Conservation (phyloP, 345 rosid species). For the Moringa oleifera region DNA sequence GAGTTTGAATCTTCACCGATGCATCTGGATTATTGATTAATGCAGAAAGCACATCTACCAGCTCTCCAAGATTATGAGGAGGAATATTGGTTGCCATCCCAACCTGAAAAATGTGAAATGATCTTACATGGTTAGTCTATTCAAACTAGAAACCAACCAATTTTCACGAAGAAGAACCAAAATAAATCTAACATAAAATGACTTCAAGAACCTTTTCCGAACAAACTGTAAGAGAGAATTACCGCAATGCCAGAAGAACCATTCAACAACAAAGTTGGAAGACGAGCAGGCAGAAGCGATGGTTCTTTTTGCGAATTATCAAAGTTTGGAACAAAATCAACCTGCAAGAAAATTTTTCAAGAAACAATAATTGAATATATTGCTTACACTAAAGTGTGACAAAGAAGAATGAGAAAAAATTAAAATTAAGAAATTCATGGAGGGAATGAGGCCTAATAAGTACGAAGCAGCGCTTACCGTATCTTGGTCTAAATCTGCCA, state of each 20-base stretch:
- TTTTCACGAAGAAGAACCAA: not conserved
- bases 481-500: conserved; percentile 81
- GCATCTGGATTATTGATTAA: conserved; percentile 91
- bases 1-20: conserved; percentile 35
- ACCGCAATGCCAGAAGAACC: conserved; percentile 99
- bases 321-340: conserved; percentile 89
- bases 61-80: conserved; percentile 96
- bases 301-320: conserved; percentile 94
- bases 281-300: conserved; percentile 85
- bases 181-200: conserved; percentile 7
- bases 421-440: not conserved
- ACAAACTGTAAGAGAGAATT: conserved; percentile 18
- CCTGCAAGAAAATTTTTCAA: conserved; percentile 36
- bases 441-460: not conserved
- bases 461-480: conserved; percentile 45
- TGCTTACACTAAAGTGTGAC: not conserved
- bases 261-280: conserved; percentile 79
- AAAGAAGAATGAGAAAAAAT: not conserved
- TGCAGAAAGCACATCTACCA: conserved; percentile 92
- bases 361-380: no score
- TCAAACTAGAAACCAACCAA: not conserved
- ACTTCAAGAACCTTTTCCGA: not conserved
- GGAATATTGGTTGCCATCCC: conserved; percentile 99
- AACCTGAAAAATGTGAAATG: conserved; percentile 45
- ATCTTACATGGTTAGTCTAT: conserved; percentile 4